Evolutionary conservation across 2,329 filamentous ascomycete species (phyloP), one percentile per base, ranked within the genome.

Genomic region (Fusarium marasasianum): DNA sequence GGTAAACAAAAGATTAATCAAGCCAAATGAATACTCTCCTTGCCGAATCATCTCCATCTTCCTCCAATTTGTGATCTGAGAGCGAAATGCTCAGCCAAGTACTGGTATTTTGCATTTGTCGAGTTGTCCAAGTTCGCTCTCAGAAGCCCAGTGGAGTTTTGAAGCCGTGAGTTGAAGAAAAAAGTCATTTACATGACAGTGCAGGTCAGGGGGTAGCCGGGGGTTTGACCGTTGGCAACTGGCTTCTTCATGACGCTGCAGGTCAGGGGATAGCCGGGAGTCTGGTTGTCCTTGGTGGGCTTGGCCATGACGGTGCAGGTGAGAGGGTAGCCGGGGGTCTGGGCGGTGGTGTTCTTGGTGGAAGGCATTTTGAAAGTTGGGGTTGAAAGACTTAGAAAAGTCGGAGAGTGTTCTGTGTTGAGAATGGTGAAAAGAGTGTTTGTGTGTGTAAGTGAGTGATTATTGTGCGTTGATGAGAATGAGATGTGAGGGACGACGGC

Each of bases 321-420:
- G n/a, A 79, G 73, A 35, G 74, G 78, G 54, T 78, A 76, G 70
- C 73, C 73, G 58, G 73, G 73, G 66, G 67, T 71, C 67, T 80
- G 76, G 71, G 68, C 67, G 62, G 73, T 71, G 70, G 69, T 74
- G 72, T 71, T 76, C 60, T 76, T 79, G 78, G 72, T 75, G 68
- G 79, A 78, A 77, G 79, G 76, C 80, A 82, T 82, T 63, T 76
- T 81, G 72, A 78, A 80, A 57, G 70, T 64, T 77, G 71, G 71
- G 35, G 69, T 78, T 43, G 72, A 71, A 51, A 72, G 76, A 76
- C 77, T 79, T 71, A 71, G 59, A 67, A 77, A 77, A 72, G 62
- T 71, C 71, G 43, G 59, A 63, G 76, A 76, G 45, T 74, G 56
- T 56, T 79, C 61, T 53, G 72, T 72, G 50, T 77, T 79, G 51